phyloP scores from a whole-genome alignment of 805 yeast species.

The Priceomyces melissophilus region DNA sequence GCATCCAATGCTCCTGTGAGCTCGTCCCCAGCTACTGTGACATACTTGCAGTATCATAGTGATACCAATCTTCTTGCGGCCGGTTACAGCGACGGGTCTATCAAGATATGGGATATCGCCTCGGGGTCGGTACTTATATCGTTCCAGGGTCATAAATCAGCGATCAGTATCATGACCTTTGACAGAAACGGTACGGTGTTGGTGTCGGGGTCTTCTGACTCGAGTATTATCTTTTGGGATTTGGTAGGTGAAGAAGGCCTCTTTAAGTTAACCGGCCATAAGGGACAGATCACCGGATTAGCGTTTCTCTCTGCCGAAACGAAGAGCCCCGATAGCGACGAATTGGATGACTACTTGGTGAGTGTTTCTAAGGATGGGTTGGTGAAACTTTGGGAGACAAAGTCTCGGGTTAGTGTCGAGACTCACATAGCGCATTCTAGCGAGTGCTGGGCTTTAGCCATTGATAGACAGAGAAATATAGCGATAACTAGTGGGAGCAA shows the following conservation, averaged over 20 bases:
- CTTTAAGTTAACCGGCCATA: constrained; percentile 82
- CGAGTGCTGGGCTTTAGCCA: constrained; percentile 85
- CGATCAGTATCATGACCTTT: constrained; percentile 65
- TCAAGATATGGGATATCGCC: constrained; percentile 87
- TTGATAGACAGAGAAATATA: constrained; percentile 38
- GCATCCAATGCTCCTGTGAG: constrained; percentile 62
- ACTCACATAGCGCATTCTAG: constrained; percentile 92
- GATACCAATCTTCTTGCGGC: constrained; percentile 74
- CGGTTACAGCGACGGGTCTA: constrained; percentile 86
- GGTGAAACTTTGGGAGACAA: constrained; percentile 90
- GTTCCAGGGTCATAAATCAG: constrained; percentile 88
- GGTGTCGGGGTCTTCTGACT: constrained; percentile 82
- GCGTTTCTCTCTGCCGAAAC: constrained; percentile 39
- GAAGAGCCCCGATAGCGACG: constrained; percentile 34
- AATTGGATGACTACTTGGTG: constrained; percentile 67
- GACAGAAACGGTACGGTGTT: constrained; percentile 82
- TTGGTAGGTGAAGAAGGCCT: constrained; percentile 88
- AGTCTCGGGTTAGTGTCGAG: constrained; percentile 84
- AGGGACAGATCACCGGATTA: constrained; percentile 81
- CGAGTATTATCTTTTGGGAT: constrained; percentile 90
- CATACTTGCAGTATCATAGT: constrained; percentile 55
- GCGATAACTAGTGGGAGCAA: constrained; percentile 75
- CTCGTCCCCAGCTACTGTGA: constrained; percentile 63
- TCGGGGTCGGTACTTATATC: constrained; percentile 74
- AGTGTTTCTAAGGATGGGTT: constrained; percentile 87